Percentiles rank a stretch among this genome's conserved stretches.
phyloP scores from a whole-genome alignment of 1,284 basidiomycete genomes.

The Trametes hirsuta region DNA sequence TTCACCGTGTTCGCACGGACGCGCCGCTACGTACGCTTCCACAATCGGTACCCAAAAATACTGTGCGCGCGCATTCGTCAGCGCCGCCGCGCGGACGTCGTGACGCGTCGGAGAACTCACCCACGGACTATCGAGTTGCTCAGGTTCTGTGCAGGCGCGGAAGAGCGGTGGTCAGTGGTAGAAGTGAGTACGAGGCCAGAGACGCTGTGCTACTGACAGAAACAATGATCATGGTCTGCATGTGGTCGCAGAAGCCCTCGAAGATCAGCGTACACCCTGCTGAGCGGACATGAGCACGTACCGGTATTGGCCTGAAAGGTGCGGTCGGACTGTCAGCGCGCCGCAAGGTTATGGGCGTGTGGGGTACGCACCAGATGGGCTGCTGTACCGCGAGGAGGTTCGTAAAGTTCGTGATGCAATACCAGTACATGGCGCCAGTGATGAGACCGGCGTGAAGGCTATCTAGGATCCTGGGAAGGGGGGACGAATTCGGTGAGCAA shows the following conservation, averaged over 20 bases:
- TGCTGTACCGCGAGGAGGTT: conserved; percentile 16
- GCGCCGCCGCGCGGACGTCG: neutral
- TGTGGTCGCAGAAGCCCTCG: neutral
- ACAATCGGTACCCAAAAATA: conserved; percentile 25
- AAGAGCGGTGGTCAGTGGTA: neutral
- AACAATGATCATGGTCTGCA: conserved; percentile 28
- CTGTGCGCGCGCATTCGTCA: neutral
- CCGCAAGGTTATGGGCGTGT: neutral
- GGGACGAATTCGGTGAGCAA: neutral
- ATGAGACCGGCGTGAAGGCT: conserved; percentile 24
- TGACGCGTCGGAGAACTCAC: conserved; percentile 5
- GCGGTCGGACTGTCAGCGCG: neutral
- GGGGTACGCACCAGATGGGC: conserved; percentile 24
- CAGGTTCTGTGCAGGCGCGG: conserved; percentile 14
- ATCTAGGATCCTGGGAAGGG: conserved; percentile 9
- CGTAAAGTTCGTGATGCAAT: conserved; percentile 26
- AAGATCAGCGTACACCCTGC: neutral
- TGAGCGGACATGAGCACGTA: neutral
- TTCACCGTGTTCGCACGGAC: too few species aligned
- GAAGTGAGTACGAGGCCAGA: neutral
- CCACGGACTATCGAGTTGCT: conserved; percentile 30
- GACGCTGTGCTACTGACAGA: conserved; percentile 14
- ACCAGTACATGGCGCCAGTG: conserved; percentile 26
- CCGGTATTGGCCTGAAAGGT: conserved; percentile 21
- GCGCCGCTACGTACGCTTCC: conserved; percentile 16